Percentiles rank a stretch among this genome's conserved stretches.
These are phyloP conservation scores for Isatis tinctoria DNA, from an alignment of 345 rosid species.

Conservation along the genomic window DNA sequence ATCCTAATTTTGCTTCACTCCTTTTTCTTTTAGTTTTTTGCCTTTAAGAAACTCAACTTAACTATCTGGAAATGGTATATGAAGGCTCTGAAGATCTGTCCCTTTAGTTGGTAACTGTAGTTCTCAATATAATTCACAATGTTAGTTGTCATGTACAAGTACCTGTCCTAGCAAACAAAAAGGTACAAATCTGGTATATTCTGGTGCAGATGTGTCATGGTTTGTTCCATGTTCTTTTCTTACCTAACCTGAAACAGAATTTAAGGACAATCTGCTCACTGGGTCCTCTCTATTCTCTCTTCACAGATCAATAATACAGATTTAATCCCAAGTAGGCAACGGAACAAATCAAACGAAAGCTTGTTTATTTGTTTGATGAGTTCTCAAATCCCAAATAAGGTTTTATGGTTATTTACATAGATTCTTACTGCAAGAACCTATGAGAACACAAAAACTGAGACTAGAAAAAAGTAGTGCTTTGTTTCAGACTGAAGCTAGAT, in stretches of 20 bases:
- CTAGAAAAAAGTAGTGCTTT: neutral
- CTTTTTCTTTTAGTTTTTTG: neutral
- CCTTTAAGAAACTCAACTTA: neutral
- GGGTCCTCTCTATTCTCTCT: neutral
- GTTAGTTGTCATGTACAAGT: neutral
- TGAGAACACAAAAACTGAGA: neutral
- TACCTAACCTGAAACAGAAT: slow-evolving; percentile 30
- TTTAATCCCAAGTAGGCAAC: neutral
- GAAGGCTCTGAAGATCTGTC: neutral
- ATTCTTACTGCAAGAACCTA: slow-evolving; percentile 11
- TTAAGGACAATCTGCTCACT: slow-evolving; percentile 7
- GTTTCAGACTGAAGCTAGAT: neutral
- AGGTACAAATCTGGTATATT: slow-evolving; percentile 20
- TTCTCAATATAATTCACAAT: neutral
- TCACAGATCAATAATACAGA: neutral
- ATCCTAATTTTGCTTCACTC: slow-evolving; percentile 12
- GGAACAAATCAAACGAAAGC: neutral
- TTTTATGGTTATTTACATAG: slow-evolving; percentile 3
- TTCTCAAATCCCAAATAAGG: neutral
- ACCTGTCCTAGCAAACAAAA: neutral
- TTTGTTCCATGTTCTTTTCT: slow-evolving; percentile 27
- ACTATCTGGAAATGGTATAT: neutral
- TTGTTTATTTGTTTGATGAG: slow-evolving; percentile 3
- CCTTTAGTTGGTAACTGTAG: neutral
- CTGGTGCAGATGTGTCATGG: slow-evolving; percentile 12